A percentile compares a stretch with the other conserved stretches of the same genome.
These are phyloP conservation scores for Phaffia australis DNA, from an alignment of 768 basidiomycete genomes.

Conservation along the genomic window DNA sequence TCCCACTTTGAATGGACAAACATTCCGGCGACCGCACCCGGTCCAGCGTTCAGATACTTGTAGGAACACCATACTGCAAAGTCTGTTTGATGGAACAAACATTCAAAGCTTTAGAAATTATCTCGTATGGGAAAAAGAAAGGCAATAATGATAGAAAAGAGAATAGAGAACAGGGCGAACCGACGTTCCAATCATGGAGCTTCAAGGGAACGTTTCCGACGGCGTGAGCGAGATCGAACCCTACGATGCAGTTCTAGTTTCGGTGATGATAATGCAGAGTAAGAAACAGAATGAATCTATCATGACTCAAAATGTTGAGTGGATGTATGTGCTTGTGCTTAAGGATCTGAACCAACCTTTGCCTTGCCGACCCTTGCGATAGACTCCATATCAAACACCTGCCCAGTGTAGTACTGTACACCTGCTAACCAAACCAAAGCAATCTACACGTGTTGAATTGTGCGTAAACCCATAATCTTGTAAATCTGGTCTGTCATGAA, in stretches of 20 bases:
- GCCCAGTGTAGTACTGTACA: slow-evolving; percentile 95
- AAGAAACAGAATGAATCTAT: neutral
- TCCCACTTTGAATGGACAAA: slow-evolving; percentile 67
- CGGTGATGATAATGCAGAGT: neutral
- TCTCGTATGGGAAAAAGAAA: too few relatives aligned
- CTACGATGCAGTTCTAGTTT: slow-evolving; percentile 74
- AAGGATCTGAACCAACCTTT: slow-evolving; percentile 47
- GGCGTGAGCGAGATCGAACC: slow-evolving; percentile 94
- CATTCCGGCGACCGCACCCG: slow-evolving; percentile 86
- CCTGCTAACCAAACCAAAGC: slow-evolving; percentile 88
- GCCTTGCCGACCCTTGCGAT: slow-evolving; percentile 76
- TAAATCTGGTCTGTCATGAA: neutral
- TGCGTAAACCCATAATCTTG: neutral
- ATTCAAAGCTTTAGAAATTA: neutral
- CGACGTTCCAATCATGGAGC: slow-evolving; percentile 80
- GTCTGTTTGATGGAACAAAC: slow-evolving; percentile 42
- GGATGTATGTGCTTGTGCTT: neutral
- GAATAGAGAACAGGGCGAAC: slow-evolving; percentile 5
- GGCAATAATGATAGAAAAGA: neutral
- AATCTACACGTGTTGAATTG: slow-evolving; percentile 42
- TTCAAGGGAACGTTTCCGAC: slow-evolving; percentile 81
- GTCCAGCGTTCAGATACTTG: slow-evolving; percentile 90
- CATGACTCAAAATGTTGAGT: neutral
- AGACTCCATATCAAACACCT: slow-evolving; percentile 75
- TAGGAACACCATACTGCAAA: slow-evolving; percentile 99